These are phyloP conservation scores for Plantago ovata DNA, from an alignment of 257 asterid species.

Conservation along the genomic window DNA sequence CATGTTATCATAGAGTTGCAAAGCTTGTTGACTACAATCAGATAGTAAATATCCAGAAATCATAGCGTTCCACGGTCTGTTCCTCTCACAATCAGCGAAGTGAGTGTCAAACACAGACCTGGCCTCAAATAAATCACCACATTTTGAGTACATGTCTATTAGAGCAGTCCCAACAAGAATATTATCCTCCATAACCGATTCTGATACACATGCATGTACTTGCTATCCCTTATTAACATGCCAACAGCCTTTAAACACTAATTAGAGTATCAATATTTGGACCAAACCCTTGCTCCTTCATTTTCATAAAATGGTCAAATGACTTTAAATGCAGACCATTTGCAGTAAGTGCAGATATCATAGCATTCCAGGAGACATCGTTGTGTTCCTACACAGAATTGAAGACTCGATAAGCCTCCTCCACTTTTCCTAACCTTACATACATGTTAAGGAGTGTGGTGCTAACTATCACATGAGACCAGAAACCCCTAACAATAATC, in stretches of 20 bases:
- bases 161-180: slow-evolving; percentile 45
- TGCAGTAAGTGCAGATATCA: slow-evolving; percentile 51
- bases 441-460: slow-evolving; percentile 52
- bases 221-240: slow-evolving; percentile 35
- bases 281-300: slow-evolving; percentile 41
- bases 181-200: slow-evolving; percentile 33
- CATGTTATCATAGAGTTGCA: slow-evolving; percentile 34
- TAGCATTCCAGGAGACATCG: slow-evolving; percentile 52
- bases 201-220: slow-evolving; percentile 35
- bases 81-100: slow-evolving; percentile 28
- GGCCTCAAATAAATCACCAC: slow-evolving; percentile 41
- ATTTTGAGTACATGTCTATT: slow-evolving; percentile 48
- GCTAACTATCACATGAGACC: slow-evolving; percentile 37
- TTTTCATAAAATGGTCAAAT: slow-evolving; percentile 32
- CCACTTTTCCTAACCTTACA: slow-evolving; percentile 37
- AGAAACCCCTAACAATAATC: slow-evolving; percentile 41
- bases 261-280: slow-evolving; percentile 36
- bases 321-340: slow-evolving; percentile 46
- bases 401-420: slow-evolving; percentile 38
- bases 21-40: slow-evolving; percentile 32
- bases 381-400: slow-evolving; percentile 39
- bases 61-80: slow-evolving; percentile 61
- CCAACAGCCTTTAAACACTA: slow-evolving; percentile 49
- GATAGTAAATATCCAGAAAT: slow-evolving; percentile 36
- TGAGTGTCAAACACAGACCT: slow-evolving; percentile 31